These are phyloP conservation scores for Hanseniaspora pseudoguilliermondii DNA, from an alignment of 805 yeast genomes.

Conservation along the genomic window DNA sequence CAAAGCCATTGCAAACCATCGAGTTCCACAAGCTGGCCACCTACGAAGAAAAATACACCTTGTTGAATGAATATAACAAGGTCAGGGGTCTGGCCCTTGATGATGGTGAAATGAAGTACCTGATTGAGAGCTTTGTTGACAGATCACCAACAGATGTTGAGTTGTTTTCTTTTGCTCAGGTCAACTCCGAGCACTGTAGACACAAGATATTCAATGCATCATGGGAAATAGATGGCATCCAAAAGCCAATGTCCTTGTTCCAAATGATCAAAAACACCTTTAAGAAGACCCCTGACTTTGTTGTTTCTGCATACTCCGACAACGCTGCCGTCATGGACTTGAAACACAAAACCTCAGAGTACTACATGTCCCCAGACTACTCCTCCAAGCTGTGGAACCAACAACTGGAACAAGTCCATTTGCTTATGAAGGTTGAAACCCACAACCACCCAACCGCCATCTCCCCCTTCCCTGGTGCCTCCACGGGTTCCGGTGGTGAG, in stretches of 20 bases:
- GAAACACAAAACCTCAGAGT: conserved; percentile 53
- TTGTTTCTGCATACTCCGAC: conserved; percentile 90
- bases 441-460: conserved; percentile 99
- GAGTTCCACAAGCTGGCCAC: conserved; percentile 16
- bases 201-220: conserved; percentile 97
- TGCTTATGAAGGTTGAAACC: conserved; percentile 91
- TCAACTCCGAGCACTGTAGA: conserved; percentile 97
- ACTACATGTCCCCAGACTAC: conserved; percentile 67
- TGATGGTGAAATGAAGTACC: conserved; percentile 80
- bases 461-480: conserved; percentile 98
- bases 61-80: conserved; percentile 63
- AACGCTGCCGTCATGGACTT: conserved; percentile 80
- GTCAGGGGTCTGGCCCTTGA: conserved; percentile 89
- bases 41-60: conserved; percentile 31
- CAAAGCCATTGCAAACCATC: conserved; percentile 75
- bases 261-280: conserved; percentile 95
- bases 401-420: conserved; percentile 66
- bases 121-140: conserved; percentile 67
- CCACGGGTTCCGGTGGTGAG: conserved; percentile 99
- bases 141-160: conserved; percentile 97
- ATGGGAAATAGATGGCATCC: conserved; percentile 84
- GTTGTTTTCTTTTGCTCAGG: conserved; percentile 97
- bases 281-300: conserved; percentile 60
- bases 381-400: conserved; percentile 61
- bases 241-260: conserved; percentile 65